Base-by-base conservation (phyloP, 2,329 filamentous ascomycete species). In the Phyllosticta citrichinensis region DNA sequence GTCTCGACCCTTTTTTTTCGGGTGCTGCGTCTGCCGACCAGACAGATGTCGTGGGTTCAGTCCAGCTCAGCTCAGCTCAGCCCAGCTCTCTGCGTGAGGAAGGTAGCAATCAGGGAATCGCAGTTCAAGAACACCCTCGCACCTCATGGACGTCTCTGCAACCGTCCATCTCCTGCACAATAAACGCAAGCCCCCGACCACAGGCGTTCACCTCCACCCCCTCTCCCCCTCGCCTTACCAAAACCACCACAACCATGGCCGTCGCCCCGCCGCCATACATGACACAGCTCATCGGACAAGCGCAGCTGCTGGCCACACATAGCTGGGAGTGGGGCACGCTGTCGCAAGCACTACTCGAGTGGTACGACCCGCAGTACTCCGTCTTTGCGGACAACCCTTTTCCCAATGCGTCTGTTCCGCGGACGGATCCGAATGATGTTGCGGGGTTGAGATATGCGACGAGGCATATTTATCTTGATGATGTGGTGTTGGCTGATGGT, bases 281-380 rank as follows among this genome's bases (percentile, higher is more conserved):
- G 25, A 56, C 63, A 17, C 66, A 62, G 40, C 65, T 68, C 8
- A 66, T 70, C 5, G 24, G 61, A 6, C 69, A 71, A 59, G 72
- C 71, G 27, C 65, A 70, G 55, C 57, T 64, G 10, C 65, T 72
- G 9, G 69, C 75, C 22, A 68, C 68, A 1, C 74, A 75, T 62
- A 73, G 70, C 63, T 76, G 74, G 75, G 76, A 79, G 63, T 74
- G 73, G 52, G 74, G 74, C 19, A 75, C 72, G 9, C 72, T 74
- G 2, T 68, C 71, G 22, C 69, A 78, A 68, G 76, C 76, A 2
- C 68, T 76, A 1, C 68, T 75, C 5, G 74, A 78, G 63, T 72
- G 75, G 51, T 67, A 73, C 55, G 69, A 71, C 50, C 68, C 73
- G 1, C 64, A 69, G 17, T 64, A 72, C 52, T 69, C 70, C 8